Percentiles rank a stretch among this genome's conserved stretches.
phyloP scores from a whole-genome alignment of 768 basidiomycete genomes.

The Suillus plorans region DNA sequence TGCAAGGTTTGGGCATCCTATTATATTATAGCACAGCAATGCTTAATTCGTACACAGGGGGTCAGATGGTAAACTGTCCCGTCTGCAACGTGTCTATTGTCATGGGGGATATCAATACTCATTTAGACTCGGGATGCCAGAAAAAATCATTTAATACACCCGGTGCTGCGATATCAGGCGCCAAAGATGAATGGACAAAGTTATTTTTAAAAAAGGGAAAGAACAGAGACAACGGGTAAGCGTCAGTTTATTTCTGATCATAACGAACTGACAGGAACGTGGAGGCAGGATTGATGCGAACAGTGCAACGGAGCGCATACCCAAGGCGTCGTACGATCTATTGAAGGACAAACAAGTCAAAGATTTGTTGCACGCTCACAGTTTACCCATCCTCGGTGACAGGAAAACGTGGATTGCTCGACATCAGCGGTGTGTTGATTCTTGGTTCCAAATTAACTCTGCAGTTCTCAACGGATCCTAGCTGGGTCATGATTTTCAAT shows the following conservation, averaged over 20 bases:
- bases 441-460: background rate
- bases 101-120: conserved; percentile 53
- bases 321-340: conserved; percentile 64
- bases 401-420: conserved; percentile 50
- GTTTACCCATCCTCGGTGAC: conserved; percentile 52
- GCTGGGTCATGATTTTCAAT: conserved; percentile 72
- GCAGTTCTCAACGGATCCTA: conserved; percentile 23
- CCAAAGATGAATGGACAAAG: conserved; percentile 43
- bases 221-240: conserved; percentile 33
- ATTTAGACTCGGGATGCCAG: conserved; percentile 53
- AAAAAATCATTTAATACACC: conserved; percentile 16
- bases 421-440: conserved; percentile 51
- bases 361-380: conserved; percentile 53
- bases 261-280: conserved; percentile 3
- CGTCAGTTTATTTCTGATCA: background rate
- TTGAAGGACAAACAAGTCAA: conserved; percentile 61
- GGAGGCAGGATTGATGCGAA: conserved; percentile 24
- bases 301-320: conserved; percentile 45
- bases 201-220: conserved; percentile 45
- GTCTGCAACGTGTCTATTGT: conserved; percentile 51
- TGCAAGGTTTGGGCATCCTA: conserved; percentile 16
- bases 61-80: conserved; percentile 54
- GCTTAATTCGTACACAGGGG: conserved; percentile 25
- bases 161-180: conserved; percentile 22
- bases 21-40: background rate